A percentile compares a stretch with the other conserved stretches of the same genome.
Evolutionary conservation across 106 monocot species (phyloP).

Genomic region (Amphibolis antarctica): DNA sequence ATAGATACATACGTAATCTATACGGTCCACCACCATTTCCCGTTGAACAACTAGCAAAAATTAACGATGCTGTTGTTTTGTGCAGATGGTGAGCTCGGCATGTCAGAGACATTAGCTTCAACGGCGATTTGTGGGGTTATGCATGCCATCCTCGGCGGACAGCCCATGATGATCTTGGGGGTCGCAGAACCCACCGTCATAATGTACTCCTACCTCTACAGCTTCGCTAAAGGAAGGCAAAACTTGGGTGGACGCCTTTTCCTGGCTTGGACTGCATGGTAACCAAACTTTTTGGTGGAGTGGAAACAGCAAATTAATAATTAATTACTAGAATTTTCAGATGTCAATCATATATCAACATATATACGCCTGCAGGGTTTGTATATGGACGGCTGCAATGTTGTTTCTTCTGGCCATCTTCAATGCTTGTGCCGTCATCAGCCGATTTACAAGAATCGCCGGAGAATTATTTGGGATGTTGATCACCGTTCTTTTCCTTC

Average conservation of each 20-base stretch:
- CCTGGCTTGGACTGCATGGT: conserved; percentile 88
- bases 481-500: conserved; percentile 86
- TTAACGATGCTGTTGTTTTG: too few species aligned
- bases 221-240: conserved; percentile 51
- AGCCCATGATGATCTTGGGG: conserved; percentile 2
- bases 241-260: conserved; percentile 63
- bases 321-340: too few species aligned
- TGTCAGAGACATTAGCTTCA: conserved; percentile 2
- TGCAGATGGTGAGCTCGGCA: not conserved
- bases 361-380: conserved; percentile 44
- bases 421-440: conserved; percentile 79
- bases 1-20: too few species aligned
- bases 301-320: too few species aligned
- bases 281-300: not conserved
- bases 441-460: conserved; percentile 73
- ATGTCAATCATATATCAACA: too few species aligned
- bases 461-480: conserved; percentile 83
- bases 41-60: too few species aligned
- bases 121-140: conserved; percentile 8
- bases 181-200: conserved; percentile 7
- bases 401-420: conserved; percentile 61
- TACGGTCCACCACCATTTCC: too few species aligned
- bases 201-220: conserved; percentile 30
- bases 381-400: conserved; percentile 70
- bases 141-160: conserved; percentile 3